A percentile compares a stretch with the other conserved stretches of the same genome.
Evolutionary conservation across 2,329 filamentous ascomycete genomes (phyloP).

Genomic region (Colletotrichum sp.): DNA sequence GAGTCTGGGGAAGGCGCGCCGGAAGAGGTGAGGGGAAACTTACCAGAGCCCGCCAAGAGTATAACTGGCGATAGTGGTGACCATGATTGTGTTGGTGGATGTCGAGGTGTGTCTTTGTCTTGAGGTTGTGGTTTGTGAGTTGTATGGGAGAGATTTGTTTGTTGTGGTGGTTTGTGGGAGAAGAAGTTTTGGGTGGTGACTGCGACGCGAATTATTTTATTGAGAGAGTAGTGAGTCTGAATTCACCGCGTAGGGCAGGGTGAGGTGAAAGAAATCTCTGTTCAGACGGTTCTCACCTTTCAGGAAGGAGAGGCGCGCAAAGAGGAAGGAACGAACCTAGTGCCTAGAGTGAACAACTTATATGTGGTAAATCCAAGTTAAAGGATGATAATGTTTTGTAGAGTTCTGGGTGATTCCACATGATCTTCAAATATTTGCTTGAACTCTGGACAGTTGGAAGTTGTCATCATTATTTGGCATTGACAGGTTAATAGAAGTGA

Average conservation of each 20-base stretch:
- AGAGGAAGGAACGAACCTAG: neutral
- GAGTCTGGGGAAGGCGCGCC: neutral
- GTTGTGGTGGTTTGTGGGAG: neutral
- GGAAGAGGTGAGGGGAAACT: neutral
- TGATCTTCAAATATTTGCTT: neutral
- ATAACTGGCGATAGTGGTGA: neutral
- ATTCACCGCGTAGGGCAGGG: neutral
- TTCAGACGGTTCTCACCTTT: neutral
- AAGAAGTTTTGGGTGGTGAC: neutral
- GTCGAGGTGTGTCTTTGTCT: neutral
- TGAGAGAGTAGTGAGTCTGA: neutral
- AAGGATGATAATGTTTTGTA: neutral
- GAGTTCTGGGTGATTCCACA: neutral
- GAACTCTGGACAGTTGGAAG: neutral
- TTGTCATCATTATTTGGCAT: neutral
- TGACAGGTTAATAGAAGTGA: neutral
- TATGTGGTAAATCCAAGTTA: neutral
- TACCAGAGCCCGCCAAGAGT: neutral
- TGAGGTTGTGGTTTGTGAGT: neutral
- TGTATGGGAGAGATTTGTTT: neutral
- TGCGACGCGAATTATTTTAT: neutral
- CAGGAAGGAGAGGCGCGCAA: neutral
- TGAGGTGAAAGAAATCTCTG: neutral
- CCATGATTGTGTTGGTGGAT: neutral
- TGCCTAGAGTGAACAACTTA: neutral